phyloP scores from a whole-genome alignment of 169 alveolate genomes.

The Perkinsus chesapeaki region DNA sequence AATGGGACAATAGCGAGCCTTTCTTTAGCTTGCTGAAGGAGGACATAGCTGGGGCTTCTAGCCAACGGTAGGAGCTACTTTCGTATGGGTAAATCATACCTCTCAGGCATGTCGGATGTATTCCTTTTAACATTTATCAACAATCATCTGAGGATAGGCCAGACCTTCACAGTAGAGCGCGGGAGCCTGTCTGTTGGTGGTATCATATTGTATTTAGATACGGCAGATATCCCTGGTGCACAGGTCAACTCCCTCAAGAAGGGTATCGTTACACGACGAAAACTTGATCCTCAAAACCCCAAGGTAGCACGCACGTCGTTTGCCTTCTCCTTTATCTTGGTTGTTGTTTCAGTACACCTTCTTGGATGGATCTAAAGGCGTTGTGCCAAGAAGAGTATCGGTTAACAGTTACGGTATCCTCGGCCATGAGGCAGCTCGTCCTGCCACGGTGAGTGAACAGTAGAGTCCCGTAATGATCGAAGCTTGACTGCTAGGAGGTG shows the following conservation, averaged over 20 bases:
- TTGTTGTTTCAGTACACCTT: not conserved
- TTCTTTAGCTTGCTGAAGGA: slow-evolving; percentile 7
- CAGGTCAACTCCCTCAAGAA: not conserved
- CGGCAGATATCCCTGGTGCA: slow-evolving; percentile 13
- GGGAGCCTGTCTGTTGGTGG: not conserved
- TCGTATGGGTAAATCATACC: not conserved
- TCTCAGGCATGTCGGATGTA: not conserved
- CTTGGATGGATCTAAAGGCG: not conserved
- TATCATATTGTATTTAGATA: not conserved
- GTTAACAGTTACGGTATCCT: not conserved
- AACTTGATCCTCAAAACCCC: not conserved
- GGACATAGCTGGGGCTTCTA: slow-evolving; percentile 4
- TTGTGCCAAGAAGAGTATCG: not conserved
- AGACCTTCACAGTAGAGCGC: not conserved
- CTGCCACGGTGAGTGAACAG: not conserved
- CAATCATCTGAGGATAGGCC: not conserved
- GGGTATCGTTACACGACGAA: slow-evolving; percentile 3
- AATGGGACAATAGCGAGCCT: slow-evolving; percentile 15
- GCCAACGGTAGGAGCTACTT: not conserved
- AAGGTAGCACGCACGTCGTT: not conserved
- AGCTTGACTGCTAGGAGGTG: not conserved
- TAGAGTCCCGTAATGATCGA: not conserved
- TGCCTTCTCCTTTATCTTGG: not conserved
- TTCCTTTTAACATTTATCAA: not conserved
- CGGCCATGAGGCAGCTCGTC: not conserved